Percentiles rank a stretch among this genome's conserved stretches.
phyloP scores from a whole-genome alignment of 2,329 filamentous ascomycete genomes.

The Elsinoe batatas region DNA sequence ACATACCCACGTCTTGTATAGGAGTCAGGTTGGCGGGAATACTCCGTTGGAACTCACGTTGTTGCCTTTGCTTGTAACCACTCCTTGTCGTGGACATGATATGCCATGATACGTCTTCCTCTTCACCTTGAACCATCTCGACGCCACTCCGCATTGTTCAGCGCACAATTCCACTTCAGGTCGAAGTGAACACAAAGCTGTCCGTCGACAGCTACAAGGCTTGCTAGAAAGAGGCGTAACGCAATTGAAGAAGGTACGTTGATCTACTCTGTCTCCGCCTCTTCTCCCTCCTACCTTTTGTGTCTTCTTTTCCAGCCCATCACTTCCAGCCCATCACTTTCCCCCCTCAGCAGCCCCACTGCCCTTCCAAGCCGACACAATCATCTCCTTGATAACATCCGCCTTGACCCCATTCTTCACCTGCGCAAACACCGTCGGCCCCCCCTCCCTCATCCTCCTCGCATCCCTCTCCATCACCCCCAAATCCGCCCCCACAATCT shows the following conservation, averaged over 20 bases:
- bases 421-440: slow-evolving; percentile 90
- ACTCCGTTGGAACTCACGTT: too few relatives aligned
- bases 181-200: neutral
- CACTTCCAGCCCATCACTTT: neutral
- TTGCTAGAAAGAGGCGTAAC: neutral
- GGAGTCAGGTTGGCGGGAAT: too few relatives aligned
- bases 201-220: neutral
- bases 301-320: neutral
- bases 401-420: slow-evolving; percentile 88
- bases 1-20: too few relatives aligned
- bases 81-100: too few relatives aligned
- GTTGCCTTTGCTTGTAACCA: too few relatives aligned
- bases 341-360: slow-evolving; percentile 55
- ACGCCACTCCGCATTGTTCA: neutral
- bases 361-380: slow-evolving; percentile 84
- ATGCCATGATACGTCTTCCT: too few relatives aligned
- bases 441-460: slow-evolving; percentile 86
- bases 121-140: too few relatives aligned
- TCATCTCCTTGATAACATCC: slow-evolving; percentile 76
- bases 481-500: slow-evolving; percentile 81
- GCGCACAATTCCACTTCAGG: neutral
- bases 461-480: slow-evolving; percentile 91
- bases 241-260: neutral
- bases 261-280: too few relatives aligned
- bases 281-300: too few relatives aligned